A percentile compares a stretch with the other conserved stretches of the same genome.
Evolutionary conservation across 305 asterid species (phyloP).

Genomic region (Salvia sclarea): DNA sequence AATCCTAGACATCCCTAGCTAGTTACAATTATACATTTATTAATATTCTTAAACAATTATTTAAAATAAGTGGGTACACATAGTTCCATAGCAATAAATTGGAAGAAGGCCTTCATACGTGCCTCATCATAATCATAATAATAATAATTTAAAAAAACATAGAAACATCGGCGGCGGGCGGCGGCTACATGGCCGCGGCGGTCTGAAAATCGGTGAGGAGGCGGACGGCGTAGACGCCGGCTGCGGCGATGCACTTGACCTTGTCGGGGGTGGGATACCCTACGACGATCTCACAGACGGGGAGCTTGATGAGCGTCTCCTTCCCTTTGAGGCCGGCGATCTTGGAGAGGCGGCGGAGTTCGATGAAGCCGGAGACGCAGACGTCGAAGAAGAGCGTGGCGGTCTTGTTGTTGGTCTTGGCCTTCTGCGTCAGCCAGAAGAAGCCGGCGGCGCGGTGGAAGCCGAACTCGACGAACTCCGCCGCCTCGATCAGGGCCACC

Average conservation of each 20-base stretch:
- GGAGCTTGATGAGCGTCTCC: not conserved
- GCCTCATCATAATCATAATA: too few relatives aligned
- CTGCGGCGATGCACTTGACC: not conserved
- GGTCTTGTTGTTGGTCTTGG: not conserved
- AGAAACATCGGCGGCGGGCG: too few relatives aligned
- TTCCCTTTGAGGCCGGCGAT: not conserved
- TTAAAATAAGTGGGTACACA: too few relatives aligned
- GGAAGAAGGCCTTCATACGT: too few relatives aligned
- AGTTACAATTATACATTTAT: too few relatives aligned
- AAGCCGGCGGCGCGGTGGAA: not conserved
- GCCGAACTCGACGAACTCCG: not conserved
- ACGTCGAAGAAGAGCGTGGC: not conserved
- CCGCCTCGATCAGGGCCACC: not conserved
- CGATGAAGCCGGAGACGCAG: not conserved
- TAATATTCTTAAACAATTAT: too few relatives aligned
- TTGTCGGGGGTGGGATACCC: not conserved
- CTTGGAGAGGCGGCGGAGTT: not conserved
- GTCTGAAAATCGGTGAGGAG: not conserved
- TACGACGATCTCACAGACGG: not conserved
- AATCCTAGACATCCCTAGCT: too few relatives aligned
- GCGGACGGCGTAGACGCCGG: not conserved
- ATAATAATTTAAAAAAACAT: too few relatives aligned
- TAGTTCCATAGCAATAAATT: too few relatives aligned
- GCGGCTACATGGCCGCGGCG: too few relatives aligned
- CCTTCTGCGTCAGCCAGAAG: not conserved